A percentile compares a stretch with the other conserved stretches of the same genome.
These are phyloP conservation scores for Fusarium vanettenii DNA, from an alignment of 2,329 filamentous ascomycete species.

Conservation along the genomic window DNA sequence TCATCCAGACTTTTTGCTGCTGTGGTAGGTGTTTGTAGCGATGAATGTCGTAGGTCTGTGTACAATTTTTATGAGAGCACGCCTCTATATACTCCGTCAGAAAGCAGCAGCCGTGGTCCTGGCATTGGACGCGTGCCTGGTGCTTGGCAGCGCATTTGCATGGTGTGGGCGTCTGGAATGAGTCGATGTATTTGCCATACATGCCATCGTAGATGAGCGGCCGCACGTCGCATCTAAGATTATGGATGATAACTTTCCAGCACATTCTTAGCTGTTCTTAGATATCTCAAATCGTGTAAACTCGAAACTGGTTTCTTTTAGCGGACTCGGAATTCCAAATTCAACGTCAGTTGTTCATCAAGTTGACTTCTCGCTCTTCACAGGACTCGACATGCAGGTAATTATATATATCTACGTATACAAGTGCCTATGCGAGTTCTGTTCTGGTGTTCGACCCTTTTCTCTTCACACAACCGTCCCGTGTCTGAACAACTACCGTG, in stretches of 20 bases:
- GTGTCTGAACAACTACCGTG: background rate
- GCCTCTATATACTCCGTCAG: constrained; percentile 13
- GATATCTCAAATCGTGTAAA: background rate
- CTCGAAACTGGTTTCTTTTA: background rate
- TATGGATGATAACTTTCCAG: constrained; percentile 42
- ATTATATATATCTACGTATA: background rate
- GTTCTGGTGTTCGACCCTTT: background rate
- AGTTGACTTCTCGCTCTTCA: background rate
- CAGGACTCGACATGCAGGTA: background rate
- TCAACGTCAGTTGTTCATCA: background rate
- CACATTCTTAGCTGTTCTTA: constrained; percentile 32
- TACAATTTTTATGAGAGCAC: constrained; percentile 6
- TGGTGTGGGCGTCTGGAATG: constrained; percentile 31
- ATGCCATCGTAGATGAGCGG: constrained; percentile 42
- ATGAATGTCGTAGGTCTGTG: constrained; percentile 18
- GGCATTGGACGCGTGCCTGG: constrained; percentile 31
- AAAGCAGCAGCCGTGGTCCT: constrained; percentile 44
- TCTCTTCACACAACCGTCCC: background rate
- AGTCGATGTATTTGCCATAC: constrained; percentile 31
- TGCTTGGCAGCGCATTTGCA: constrained; percentile 36
- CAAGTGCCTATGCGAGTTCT: background rate
- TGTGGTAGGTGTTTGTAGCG: constrained; percentile 11
- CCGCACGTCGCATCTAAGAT: constrained; percentile 44
- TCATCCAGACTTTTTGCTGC: background rate
- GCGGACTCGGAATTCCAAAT: background rate